Evolutionary conservation across 306 rosid genomes (phyloP).

Genomic region (Vicia sativa): DNA sequence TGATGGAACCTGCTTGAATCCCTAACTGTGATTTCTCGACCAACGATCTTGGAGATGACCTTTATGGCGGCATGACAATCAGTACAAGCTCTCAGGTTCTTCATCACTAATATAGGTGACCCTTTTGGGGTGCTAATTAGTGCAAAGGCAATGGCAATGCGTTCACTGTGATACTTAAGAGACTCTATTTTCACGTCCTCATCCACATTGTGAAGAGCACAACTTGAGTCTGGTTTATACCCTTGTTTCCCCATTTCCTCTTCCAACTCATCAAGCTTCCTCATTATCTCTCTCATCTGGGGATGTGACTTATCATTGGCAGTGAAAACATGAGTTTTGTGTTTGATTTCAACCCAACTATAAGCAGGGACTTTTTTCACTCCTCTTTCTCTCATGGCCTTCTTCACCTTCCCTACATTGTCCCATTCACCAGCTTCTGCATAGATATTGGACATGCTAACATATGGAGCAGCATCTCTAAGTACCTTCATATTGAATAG

Average conservation of each 20-base stretch:
- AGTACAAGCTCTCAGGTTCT: constrained; percentile 80
- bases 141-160: constrained; percentile 90
- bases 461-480: constrained; percentile 76
- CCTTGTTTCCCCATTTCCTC: constrained; percentile 73
- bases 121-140: constrained; percentile 71
- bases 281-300: constrained; percentile 52
- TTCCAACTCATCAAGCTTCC: constrained; percentile 62
- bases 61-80: constrained; percentile 81
- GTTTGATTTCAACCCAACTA: constrained; percentile 88
- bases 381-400: constrained; percentile 84
- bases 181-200: constrained; percentile 71
- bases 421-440: constrained; percentile 93
- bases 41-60: constrained; percentile 61
- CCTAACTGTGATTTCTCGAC: constrained; percentile 67
- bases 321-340: constrained; percentile 67
- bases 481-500: constrained; percentile 74
- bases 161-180: constrained; percentile 82
- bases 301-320: constrained; percentile 72
- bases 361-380: constrained; percentile 71
- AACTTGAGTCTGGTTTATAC: constrained; percentile 71
- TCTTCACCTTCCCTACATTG: constrained; percentile 72
- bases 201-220: constrained; percentile 76
- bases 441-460: constrained; percentile 82
- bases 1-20: constrained; percentile 85
- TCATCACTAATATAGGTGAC: constrained; percentile 77